phyloP scores from a whole-genome alignment of 2,329 filamentous ascomycete genomes.

The Colletotrichum acutatum region DNA sequence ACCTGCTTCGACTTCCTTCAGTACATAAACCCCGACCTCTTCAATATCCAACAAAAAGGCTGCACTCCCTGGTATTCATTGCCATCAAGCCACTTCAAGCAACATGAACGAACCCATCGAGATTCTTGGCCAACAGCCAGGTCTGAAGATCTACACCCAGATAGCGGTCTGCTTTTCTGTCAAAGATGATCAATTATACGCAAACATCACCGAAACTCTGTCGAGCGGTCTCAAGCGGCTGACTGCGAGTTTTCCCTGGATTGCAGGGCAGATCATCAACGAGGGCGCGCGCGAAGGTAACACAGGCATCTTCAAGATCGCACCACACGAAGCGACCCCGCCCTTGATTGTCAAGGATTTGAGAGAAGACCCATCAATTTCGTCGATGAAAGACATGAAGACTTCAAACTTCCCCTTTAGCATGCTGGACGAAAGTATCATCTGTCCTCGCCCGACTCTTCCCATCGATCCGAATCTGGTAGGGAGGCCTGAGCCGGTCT shows the following conservation, averaged over 20 bases:
- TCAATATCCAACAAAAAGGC: too few species aligned
- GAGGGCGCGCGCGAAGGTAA: slow-evolving; percentile 42
- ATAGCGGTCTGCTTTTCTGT: slow-evolving; percentile 53
- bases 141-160: slow-evolving; percentile 58
- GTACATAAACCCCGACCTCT: too few species aligned
- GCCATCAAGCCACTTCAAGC: background rate
- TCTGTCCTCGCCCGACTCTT: slow-evolving; percentile 43
- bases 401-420: slow-evolving; percentile 54
- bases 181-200: slow-evolving; percentile 36
- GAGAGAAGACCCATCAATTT: slow-evolving; percentile 45
- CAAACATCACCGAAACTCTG: slow-evolving; percentile 45
- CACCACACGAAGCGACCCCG: slow-evolving; percentile 43
- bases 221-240: slow-evolving; percentile 51
- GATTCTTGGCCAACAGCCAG: slow-evolving; percentile 53
- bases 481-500: background rate
- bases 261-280: slow-evolving; percentile 56
- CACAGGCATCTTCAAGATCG: slow-evolving; percentile 52
- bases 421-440: slow-evolving; percentile 58
- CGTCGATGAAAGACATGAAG: slow-evolving; percentile 51
- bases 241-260: slow-evolving; percentile 55
- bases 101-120: slow-evolving; percentile 44
- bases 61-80: too few species aligned
- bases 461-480: slow-evolving; percentile 2
- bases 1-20: too few species aligned
- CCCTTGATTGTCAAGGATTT: slow-evolving; percentile 55